Percentiles rank a stretch among this genome's conserved stretches.
phyloP scores from a whole-genome alignment of 768 basidiomycete genomes.

The Strobilomyces dryophilus region DNA sequence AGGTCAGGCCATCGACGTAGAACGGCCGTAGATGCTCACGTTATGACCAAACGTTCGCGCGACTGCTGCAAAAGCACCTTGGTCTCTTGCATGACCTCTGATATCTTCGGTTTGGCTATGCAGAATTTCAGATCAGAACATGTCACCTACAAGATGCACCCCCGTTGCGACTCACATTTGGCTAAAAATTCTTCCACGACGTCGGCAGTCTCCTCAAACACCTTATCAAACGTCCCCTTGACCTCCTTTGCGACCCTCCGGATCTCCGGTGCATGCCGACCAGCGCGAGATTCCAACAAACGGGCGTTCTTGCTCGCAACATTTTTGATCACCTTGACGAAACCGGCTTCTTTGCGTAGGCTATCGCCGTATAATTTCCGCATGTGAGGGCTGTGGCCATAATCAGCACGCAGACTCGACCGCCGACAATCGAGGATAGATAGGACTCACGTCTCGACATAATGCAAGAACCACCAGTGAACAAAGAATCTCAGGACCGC shows the following conservation, averaged over 20 bases:
- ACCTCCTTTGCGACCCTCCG: conserved; percentile 85
- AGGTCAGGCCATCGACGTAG: not conserved
- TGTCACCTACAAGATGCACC: not conserved
- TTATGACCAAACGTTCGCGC: conserved; percentile 86
- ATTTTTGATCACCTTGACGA: conserved; percentile 96
- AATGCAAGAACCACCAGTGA: conserved; percentile 95
- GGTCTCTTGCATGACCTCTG: conserved; percentile 90
- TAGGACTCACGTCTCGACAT: conserved; percentile 77
- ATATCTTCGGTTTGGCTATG: conserved; percentile 80
- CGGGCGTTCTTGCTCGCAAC: conserved; percentile 82
- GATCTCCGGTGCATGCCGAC: conserved; percentile 80
- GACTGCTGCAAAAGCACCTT: conserved; percentile 89
- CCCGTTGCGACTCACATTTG: conserved; percentile 58
- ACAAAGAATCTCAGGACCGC: conserved; percentile 83
- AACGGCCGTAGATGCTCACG: conserved; percentile 47
- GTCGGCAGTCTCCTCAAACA: conserved; percentile 90
- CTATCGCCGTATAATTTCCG: conserved; percentile 90
- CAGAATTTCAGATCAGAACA: conserved; percentile 8
- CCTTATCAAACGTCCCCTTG: conserved; percentile 92
- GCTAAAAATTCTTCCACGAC: conserved; percentile 91
- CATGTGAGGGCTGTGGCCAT: conserved; percentile 85
- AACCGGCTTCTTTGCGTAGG: conserved; percentile 92
- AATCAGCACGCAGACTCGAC: not conserved
- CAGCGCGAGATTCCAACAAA: conserved; percentile 69
- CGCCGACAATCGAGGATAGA: not conserved